Conservation (phyloP, 371 early-diverging fungal species). For the Batkoa obscura region DNA sequence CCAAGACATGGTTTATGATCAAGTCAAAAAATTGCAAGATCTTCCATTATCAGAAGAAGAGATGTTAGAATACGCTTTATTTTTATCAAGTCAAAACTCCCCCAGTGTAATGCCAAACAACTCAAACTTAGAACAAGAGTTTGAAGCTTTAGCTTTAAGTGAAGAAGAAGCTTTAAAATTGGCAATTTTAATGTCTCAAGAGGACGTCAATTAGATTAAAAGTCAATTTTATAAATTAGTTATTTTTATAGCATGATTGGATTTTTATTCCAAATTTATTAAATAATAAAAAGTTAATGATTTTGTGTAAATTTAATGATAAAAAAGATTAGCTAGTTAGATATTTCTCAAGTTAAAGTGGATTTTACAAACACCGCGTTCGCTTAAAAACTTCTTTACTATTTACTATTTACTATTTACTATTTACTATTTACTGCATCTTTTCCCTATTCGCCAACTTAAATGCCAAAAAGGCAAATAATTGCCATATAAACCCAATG, state of each 20-base stretch:
- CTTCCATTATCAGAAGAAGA: not conserved
- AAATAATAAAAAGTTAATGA: too few relatives aligned
- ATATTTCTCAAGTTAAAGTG: too few relatives aligned
- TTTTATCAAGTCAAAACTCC: not conserved
- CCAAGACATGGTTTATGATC: too few relatives aligned
- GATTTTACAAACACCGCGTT: too few relatives aligned
- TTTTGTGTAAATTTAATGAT: too few relatives aligned
- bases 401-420: not conserved
- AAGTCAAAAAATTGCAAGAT: not conserved
- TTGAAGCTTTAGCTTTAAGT: not conserved
- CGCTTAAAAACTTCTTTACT: too few relatives aligned
- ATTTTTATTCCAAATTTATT: too few relatives aligned
- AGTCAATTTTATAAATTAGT: too few relatives aligned
- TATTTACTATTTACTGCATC: constrained; percentile 11
- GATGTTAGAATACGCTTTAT: not conserved
- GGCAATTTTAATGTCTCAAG: not conserved
- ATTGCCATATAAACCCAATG: constrained; percentile 19
- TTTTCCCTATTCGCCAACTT: constrained; percentile 23
- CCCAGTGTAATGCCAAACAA: not conserved
- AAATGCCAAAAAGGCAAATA: constrained; percentile 19
- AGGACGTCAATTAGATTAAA: too few relatives aligned
- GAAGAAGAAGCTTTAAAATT: not conserved
- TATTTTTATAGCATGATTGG: too few relatives aligned
- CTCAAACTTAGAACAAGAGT: not conserved
- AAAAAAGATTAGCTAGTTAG: too few relatives aligned